Evolutionary conservation across 257 asterid genomes (phyloP).

Genomic region (Solanum pimpinellifolium): DNA sequence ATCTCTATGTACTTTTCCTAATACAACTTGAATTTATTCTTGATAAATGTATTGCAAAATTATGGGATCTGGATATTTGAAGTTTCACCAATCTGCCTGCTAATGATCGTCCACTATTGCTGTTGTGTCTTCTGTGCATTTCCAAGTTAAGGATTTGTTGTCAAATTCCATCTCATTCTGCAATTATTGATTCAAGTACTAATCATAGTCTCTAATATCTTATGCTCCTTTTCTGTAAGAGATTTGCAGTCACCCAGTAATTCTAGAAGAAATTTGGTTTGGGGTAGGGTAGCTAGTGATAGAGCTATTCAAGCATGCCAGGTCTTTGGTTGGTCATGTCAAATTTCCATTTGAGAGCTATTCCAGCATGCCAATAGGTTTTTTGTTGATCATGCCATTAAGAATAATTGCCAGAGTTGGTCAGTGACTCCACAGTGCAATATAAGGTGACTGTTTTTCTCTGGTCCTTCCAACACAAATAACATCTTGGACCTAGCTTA

Average conservation of each 20-base stretch:
- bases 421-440: neutral
- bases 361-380: neutral
- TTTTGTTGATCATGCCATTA: neutral
- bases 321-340: neutral
- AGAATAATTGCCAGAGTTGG: neutral
- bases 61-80: neutral
- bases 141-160: neutral
- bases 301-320: neutral
- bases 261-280: neutral
- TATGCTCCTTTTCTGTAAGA: neutral
- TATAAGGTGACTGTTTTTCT: neutral
- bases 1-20: neutral
- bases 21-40: neutral
- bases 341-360: neutral
- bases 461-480: neutral
- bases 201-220: neutral
- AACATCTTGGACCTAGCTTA: neutral
- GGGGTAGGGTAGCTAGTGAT: neutral
- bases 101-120: neutral
- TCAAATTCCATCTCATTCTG: neutral
- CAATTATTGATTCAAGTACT: neutral
- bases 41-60: neutral
- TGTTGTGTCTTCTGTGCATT: neutral
- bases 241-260: neutral
- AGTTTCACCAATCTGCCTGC: neutral